Evolutionary conservation across 306 rosid genomes (phyloP), one percentile per base, ranked within the genome.

Genomic region (Benincasa hispida): DNA sequence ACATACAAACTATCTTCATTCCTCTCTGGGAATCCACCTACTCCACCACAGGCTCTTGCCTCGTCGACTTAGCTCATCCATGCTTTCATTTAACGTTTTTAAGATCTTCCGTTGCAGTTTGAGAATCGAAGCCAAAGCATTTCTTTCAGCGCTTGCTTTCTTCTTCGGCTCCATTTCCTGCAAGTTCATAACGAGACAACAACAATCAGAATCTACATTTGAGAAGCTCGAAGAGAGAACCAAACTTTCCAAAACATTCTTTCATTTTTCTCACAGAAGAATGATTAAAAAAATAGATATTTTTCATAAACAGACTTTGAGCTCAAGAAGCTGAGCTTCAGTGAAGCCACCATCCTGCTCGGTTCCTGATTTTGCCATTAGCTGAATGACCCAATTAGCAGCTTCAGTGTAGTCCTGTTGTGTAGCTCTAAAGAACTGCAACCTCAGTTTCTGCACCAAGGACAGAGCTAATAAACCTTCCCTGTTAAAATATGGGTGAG

Each of bases 41-140:
- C 91, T 94, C 98, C 98, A 94, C 98, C 98, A 92, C 24, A 91
- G 19, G 79, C 92, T 90, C 88, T 90, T 94, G 86, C 94, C 78
- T 42, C 85, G 83, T 67, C 34, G 77, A 77, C 48, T 89, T 74
- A 94, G 86, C 81, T 94, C 98, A 74, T 89, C 94, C 83, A 94
- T 83, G 86, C 95, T 94, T 88, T 92, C 96, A 59, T 88, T 91
- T 86, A 91, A 74, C 25, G 97, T 94, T 83, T 53, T 90, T 25
- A 92, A 48, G 54, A 94, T 82, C 84, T 87, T 92, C 81, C 96
- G 86, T 83, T 87, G 91, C 32, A 94, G 84, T 84, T 87, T 80
- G 58, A 91, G 97, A 57, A 80, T 94, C 12, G 93, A 94, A 67
- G 97, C 98, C 61, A 92, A 83, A 83, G 87, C 92, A 63, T 91